Evolutionary conservation across 192 early-diverging fungal species (phyloP).

Genomic region (Phlyctochytrium bullatum): DNA sequence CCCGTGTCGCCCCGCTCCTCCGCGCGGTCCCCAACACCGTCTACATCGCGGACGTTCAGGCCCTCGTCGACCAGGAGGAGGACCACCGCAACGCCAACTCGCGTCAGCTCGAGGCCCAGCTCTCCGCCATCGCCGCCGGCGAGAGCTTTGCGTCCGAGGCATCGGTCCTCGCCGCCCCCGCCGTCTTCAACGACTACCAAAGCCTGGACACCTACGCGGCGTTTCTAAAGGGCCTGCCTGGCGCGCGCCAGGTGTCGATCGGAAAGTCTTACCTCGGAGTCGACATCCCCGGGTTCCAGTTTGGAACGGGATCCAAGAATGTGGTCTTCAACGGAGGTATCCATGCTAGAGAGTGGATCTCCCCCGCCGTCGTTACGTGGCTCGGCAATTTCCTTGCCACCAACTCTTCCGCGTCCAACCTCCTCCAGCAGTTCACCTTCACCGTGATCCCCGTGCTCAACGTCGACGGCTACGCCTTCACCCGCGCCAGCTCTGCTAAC

Average conservation of each 20-base stretch:
- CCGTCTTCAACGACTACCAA: constrained; percentile 39
- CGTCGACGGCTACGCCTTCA: constrained; percentile 59
- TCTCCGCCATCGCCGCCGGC: background rate
- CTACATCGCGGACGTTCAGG: constrained; percentile 44
- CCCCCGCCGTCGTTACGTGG: constrained; percentile 46
- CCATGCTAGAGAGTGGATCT: constrained; percentile 65
- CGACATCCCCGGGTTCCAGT: constrained; percentile 23
- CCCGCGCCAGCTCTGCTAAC: constrained; percentile 16
- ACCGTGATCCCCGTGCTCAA: constrained; percentile 59
- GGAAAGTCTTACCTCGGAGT: constrained; percentile 31
- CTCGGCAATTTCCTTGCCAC: constrained; percentile 35
- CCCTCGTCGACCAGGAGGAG: constrained; percentile 42
- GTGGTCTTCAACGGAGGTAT: constrained; percentile 48
- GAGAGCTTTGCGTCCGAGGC: background rate
- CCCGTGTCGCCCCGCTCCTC: background rate
- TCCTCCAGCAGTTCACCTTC: constrained; percentile 49
- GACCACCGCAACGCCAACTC: constrained; percentile 23
- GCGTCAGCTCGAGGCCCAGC: background rate
- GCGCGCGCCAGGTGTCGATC: constrained; percentile 15
- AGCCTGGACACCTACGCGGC: constrained; percentile 19
- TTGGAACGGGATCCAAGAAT: constrained; percentile 30
- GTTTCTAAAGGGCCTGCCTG: constrained; percentile 24
- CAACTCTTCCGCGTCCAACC: constrained; percentile 31
- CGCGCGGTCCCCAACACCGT: constrained; percentile 23
- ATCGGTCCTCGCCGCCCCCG: constrained; percentile 15